Conservation (phyloP, 1,139 yeast genomes). For the Pichiaceae sp. region DNA sequence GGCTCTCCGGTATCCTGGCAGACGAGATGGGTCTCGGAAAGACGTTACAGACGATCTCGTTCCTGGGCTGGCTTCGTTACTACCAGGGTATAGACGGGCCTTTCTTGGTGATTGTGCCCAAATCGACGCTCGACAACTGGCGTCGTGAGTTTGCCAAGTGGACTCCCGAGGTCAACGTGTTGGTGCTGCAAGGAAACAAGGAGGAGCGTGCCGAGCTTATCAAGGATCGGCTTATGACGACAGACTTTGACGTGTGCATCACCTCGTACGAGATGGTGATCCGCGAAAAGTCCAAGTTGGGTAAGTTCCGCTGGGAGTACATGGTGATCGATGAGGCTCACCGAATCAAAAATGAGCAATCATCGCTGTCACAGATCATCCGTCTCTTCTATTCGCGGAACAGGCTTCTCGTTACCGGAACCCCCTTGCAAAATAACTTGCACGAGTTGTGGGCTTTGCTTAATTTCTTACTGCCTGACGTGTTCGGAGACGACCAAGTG, state of each 20-base stretch:
- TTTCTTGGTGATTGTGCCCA: slow-evolving; percentile 85
- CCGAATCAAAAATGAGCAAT: slow-evolving; percentile 89
- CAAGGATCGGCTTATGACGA: slow-evolving; percentile 48
- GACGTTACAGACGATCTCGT: slow-evolving; percentile 88
- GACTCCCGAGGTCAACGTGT: slow-evolving; percentile 92
- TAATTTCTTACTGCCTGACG: slow-evolving; percentile 88
- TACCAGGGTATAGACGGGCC: slow-evolving; percentile 81
- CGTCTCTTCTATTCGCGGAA: slow-evolving; percentile 80
- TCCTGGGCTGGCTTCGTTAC: slow-evolving; percentile 79
- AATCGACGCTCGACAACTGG: slow-evolving; percentile 95
- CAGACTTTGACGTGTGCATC: slow-evolving; percentile 81
- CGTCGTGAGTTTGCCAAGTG: slow-evolving; percentile 84
- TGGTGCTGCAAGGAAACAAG: slow-evolving; percentile 82
- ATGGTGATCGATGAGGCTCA: slow-evolving; percentile 95
- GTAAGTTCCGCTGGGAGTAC: slow-evolving; percentile 88
- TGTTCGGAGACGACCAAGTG: slow-evolving; percentile 81
- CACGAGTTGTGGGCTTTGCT: slow-evolving; percentile 95
- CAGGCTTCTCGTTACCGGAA: slow-evolving; percentile 85
- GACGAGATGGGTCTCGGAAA: slow-evolving; percentile 99
- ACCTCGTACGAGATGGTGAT: slow-evolving; percentile 93
- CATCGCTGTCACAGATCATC: slow-evolving; percentile 82
- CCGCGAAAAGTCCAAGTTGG: slow-evolving; percentile 72
- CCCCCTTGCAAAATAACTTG: slow-evolving; percentile 88
- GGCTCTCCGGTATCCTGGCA: slow-evolving; percentile 85
- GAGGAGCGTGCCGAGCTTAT: slow-evolving; percentile 62